Conservation (phyloP, 2,329 filamentous ascomycete species). For the Magnaporthales sp. region DNA sequence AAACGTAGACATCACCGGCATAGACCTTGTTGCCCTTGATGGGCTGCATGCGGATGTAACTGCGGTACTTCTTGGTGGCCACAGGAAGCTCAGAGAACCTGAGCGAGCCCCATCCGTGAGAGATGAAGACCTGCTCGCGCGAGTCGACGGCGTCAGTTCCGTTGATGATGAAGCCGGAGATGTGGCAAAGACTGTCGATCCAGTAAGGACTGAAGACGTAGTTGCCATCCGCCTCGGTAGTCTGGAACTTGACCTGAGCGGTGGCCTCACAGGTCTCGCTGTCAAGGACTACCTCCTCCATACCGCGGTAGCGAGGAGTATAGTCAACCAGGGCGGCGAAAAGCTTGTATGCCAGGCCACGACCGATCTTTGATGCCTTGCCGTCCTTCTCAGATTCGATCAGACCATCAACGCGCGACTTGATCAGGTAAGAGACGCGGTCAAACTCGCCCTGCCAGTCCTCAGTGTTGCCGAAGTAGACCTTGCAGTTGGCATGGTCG, state of each 20-base stretch:
- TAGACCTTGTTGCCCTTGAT: conserved; percentile 41
- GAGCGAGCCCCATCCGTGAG: conserved; percentile 49
- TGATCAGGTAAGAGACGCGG: conserved; percentile 61
- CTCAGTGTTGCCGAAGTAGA: conserved; percentile 51
- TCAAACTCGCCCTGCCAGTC: conserved; percentile 58
- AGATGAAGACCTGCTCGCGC: conserved; percentile 46
- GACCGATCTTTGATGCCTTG: conserved; percentile 62
- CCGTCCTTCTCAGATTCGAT: conserved; percentile 54
- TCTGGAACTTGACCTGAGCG: conserved; percentile 35
- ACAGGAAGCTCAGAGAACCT: conserved; percentile 38
- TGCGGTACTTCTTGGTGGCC: conserved; percentile 39
- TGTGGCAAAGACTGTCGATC: conserved; percentile 50
- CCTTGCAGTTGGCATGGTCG: conserved; percentile 54
- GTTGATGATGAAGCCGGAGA: conserved; percentile 54
- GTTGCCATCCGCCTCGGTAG: conserved; percentile 34
- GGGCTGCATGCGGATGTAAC: conserved; percentile 50
- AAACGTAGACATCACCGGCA: conserved; percentile 45
- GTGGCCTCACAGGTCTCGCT: conserved; percentile 34
- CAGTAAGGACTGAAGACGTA: conserved; percentile 50
- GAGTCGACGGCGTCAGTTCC: conserved; percentile 47
- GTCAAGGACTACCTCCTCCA: conserved; percentile 49
- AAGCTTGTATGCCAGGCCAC: conserved; percentile 71
- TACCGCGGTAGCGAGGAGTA: conserved; percentile 42
- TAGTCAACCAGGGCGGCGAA: conserved; percentile 50
- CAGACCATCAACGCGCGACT: conserved; percentile 49